phyloP scores from a whole-genome alignment of 1,139 yeast genomes.

The Yamadazyma mexicana region DNA sequence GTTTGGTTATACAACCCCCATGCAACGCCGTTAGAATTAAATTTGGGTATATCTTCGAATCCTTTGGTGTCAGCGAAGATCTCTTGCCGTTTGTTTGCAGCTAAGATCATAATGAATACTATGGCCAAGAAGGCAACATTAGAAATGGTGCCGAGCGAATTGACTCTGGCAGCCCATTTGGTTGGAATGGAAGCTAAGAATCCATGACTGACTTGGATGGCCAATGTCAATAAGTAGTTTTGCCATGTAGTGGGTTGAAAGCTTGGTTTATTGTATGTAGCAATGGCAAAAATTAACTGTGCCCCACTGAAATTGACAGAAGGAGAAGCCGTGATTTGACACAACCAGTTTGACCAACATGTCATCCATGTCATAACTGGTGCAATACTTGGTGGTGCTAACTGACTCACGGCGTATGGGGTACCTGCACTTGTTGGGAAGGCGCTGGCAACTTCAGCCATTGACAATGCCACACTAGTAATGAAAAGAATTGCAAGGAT shows the following conservation, averaged over 20 bases:
- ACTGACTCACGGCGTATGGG: conserved; percentile 50
- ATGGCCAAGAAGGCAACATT: conserved; percentile 54
- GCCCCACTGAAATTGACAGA: conserved; percentile 66
- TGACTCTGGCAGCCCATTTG: conserved; percentile 56
- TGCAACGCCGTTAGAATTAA: conserved; percentile 50
- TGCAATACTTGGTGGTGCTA: conserved; percentile 54
- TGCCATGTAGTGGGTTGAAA: conserved; percentile 53
- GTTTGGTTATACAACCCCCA: conserved; percentile 64
- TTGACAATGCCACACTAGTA: conserved; percentile 48
- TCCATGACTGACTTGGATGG: conserved; percentile 52
- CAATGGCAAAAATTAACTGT: conserved; percentile 57
- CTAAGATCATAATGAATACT: conserved; percentile 58
- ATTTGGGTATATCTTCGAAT: conserved; percentile 36
- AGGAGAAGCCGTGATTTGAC: conserved; percentile 51
- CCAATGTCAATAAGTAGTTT: conserved; percentile 50
- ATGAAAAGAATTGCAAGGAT: conserved; percentile 50
- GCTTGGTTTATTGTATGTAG: conserved; percentile 30
- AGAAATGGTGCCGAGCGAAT: conserved; percentile 49
- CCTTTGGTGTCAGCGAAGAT: conserved; percentile 18
- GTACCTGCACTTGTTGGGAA: conserved; percentile 53
- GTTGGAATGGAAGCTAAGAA: conserved; percentile 53
- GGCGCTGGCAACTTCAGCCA: conserved; percentile 50
- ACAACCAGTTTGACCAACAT: conserved; percentile 56
- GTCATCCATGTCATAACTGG: conserved; percentile 60
- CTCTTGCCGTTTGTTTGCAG: conserved; percentile 48